A percentile compares a stretch with the other conserved stretches of the same genome.
phyloP scores from a whole-genome alignment of 2,329 filamentous ascomycete genomes.

The Colletotrichum nymphaeae region DNA sequence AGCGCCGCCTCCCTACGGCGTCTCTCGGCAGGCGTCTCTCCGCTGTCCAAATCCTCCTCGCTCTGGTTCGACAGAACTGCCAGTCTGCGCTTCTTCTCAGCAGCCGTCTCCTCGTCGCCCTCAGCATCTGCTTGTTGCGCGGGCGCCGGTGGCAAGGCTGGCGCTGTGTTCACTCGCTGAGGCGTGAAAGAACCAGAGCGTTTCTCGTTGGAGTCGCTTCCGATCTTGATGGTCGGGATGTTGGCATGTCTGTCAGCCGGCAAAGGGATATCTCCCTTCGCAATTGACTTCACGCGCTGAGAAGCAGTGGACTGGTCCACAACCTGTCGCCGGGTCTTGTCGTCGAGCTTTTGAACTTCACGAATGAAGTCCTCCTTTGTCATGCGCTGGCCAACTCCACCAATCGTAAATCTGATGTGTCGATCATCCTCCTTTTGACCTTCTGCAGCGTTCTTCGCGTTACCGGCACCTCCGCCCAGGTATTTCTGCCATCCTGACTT shows the following conservation, averaged over 20 bases:
- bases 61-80: conserved; percentile 59
- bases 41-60: conserved; percentile 54
- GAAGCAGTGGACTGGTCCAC: conserved; percentile 63
- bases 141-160: background rate
- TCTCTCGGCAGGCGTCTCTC: conserved; percentile 80
- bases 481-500: conserved; percentile 65
- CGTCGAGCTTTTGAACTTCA: conserved; percentile 79
- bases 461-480: conserved; percentile 49
- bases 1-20: conserved; percentile 80
- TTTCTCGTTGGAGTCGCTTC: conserved; percentile 16
- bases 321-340: conserved; percentile 68
- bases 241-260: conserved; percentile 9
- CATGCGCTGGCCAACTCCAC: conserved; percentile 78
- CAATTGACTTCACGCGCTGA: conserved; percentile 60
- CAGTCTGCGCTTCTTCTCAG: conserved; percentile 75
- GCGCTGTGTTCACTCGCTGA: conserved; percentile 3
- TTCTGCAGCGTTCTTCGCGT: conserved; percentile 50
- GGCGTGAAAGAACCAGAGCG: conserved; percentile 14
- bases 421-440: conserved; percentile 73
- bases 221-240: conserved; percentile 19
- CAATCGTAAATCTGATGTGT: conserved; percentile 81
- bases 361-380: conserved; percentile 84
- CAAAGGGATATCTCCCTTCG: conserved; percentile 51
- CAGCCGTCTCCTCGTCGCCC: conserved; percentile 70
- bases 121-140: conserved; percentile 30